These are phyloP conservation scores for Malassezia obtusa DNA, from an alignment of 1,284 basidiomycete genomes.

Conservation along the genomic window DNA sequence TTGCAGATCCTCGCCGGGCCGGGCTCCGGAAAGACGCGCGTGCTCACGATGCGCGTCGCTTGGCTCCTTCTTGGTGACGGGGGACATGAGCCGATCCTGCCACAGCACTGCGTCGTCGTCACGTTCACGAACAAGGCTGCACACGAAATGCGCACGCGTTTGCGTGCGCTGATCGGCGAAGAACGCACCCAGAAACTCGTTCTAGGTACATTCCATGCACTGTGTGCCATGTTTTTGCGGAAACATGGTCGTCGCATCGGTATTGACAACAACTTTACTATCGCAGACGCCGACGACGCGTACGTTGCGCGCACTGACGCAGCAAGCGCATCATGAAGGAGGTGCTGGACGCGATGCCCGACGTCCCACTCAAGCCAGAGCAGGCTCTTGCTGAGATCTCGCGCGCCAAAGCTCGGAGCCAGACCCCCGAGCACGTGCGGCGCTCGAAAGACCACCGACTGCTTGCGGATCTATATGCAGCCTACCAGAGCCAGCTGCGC, in stretches of 20 bases:
- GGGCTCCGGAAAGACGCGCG: conserved; percentile 45
- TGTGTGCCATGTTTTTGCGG: conserved; percentile 64
- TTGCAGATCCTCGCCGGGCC: conserved; percentile 45
- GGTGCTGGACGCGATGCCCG: conserved; percentile 57
- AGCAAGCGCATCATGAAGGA: conserved; percentile 62
- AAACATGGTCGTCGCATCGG: conserved; percentile 59
- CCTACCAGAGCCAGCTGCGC: conserved; percentile 61
- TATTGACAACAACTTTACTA: conserved; percentile 66
- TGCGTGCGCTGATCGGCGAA: conserved; percentile 64
- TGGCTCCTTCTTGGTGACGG: conserved; percentile 32
- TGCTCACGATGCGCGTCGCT: conserved; percentile 39
- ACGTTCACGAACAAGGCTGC: conserved; percentile 68
- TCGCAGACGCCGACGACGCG: conserved; percentile 66
- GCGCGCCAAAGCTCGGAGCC: conserved; percentile 66
- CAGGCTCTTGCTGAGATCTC: conserved; percentile 62
- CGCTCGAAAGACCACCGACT: conserved; percentile 8
- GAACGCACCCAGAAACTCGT: conserved; percentile 57
- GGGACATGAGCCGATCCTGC: conserved; percentile 17
- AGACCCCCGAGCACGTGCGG: conserved; percentile 50
- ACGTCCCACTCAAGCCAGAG: conserved; percentile 58
- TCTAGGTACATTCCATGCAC: conserved; percentile 68
- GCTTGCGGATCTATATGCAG: conserved; percentile 55
- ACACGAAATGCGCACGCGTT: conserved; percentile 70
- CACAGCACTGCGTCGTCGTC: conserved; percentile 42
- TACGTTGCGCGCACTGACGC: background rate